These are phyloP conservation scores for Clonostachys byssicola DNA, from an alignment of 2,329 filamentous ascomycete species.

Conservation along the genomic window DNA sequence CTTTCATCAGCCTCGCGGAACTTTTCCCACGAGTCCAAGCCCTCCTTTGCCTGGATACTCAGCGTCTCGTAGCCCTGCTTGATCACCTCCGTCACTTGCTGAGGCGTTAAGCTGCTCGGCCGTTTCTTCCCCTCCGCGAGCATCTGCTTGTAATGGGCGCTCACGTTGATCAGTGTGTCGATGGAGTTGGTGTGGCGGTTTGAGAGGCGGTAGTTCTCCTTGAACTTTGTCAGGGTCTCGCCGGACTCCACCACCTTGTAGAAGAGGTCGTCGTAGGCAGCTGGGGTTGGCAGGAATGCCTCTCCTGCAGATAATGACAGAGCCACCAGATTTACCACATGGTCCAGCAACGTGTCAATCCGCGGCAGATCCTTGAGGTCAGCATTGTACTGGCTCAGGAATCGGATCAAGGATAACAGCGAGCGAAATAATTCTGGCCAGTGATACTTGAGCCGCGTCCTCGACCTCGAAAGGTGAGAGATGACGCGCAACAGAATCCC, in stretches of 20 bases:
- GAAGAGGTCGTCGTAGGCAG: conserved; percentile 92
- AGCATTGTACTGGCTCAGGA: conserved; percentile 79
- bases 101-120: conserved; percentile 70
- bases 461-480: conserved; percentile 77
- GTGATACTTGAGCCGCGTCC: conserved; percentile 81
- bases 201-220: conserved; percentile 65
- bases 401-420: conserved; percentile 81
- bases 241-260: conserved; percentile 97
- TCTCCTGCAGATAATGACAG: conserved; percentile 84
- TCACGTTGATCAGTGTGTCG: conserved; percentile 78
- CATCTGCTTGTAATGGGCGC: conserved; percentile 81
- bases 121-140: conserved; percentile 54
- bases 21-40: conserved; percentile 77
- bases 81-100: conserved; percentile 85
- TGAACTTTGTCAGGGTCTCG: conserved; percentile 76
- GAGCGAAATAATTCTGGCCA: conserved; percentile 95
- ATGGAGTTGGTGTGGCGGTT: conserved; percentile 66
- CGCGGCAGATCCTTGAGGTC: conserved; percentile 68
- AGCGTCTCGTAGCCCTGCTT: conserved; percentile 95
- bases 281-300: conserved; percentile 81
- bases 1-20: conserved; percentile 87
- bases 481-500: conserved; percentile 80
- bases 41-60: conserved; percentile 85
- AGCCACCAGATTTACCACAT: conserved; percentile 77
- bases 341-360: conserved; percentile 70